Evolutionary conservation across 495 filamentous ascomycete genomes (phyloP), one percentile per base, ranked within the genome.

Genomic region (Penicillium paradoxum): DNA sequence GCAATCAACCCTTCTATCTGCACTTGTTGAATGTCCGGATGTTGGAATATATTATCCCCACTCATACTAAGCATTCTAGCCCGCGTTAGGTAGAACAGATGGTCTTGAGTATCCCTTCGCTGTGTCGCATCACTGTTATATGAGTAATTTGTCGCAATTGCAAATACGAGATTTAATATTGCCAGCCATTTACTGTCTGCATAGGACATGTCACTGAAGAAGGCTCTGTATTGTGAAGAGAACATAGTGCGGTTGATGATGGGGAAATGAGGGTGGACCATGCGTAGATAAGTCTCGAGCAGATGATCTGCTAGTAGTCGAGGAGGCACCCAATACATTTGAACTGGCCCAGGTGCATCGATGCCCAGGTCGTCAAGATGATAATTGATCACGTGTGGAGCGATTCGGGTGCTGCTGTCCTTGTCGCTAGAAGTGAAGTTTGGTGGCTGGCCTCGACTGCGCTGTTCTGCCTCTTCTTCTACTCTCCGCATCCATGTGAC

Each of bases 131-230:
- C 66, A 0, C 58, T 61, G 10, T 83, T 67, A 49, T 79, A 72
- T 15, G 73, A 71, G 56, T 81, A 77, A 36, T 74, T 74, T 4
- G 81, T 73, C 6, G 73, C 75, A 56, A 85, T 83, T 13, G 83
- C 83, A 57, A 86, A 83, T 29, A 85, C 73, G 18, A 82, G 57
- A 57, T 86, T 86, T 18, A 85, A 44, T 25, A 79, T 80, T 0
- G 80, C 78, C 24, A 82, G 65, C 80, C 80, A 84, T 45, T 75
- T 75, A 13, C 61, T 56, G 14, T 65, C 56, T 4, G 72, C 61
- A 11, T 58, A 53, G 27, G 57, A 47, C 11, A 51, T 49, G 6
- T 45, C 58, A 15, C 66, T 53, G 32, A 60, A 69, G 33, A 67
- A 72, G 3, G 49, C 48, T 17, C 57, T 58, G 32, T 67, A 78